A percentile compares a stretch with the other conserved stretches of the same genome.
phyloP scores from a whole-genome alignment of 2,329 filamentous ascomycete genomes.

The Penicillium janthinellum region DNA sequence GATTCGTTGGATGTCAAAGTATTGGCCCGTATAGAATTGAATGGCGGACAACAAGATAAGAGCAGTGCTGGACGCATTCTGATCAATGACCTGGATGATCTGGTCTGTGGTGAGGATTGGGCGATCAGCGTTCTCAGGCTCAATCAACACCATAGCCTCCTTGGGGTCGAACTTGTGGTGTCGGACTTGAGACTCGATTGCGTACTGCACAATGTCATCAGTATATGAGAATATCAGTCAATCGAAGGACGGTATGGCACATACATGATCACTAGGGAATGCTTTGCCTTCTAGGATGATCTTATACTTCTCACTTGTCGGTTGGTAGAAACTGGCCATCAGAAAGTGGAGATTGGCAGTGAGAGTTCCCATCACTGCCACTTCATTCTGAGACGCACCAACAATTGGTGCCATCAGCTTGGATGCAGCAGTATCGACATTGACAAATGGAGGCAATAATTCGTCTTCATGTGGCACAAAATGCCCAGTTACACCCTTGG shows the following conservation, averaged over 20 bases:
- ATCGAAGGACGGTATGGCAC: slow-evolving; percentile 22
- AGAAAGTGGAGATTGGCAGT: slow-evolving; percentile 80
- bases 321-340: slow-evolving; percentile 81
- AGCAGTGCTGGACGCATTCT: slow-evolving; percentile 71
- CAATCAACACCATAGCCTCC: slow-evolving; percentile 72
- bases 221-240: background rate
- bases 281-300: slow-evolving; percentile 88
- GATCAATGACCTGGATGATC: slow-evolving; percentile 72
- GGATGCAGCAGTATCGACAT: slow-evolving; percentile 75
- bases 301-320: slow-evolving; percentile 67
- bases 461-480: slow-evolving; percentile 71
- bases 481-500: slow-evolving; percentile 81
- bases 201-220: slow-evolving; percentile 60
- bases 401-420: slow-evolving; percentile 71
- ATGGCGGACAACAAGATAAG: slow-evolving; percentile 81
- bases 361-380: slow-evolving; percentile 85
- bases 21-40: slow-evolving; percentile 90
- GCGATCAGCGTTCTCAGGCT: slow-evolving; percentile 56
- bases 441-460: slow-evolving; percentile 70
- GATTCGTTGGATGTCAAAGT: slow-evolving; percentile 79
- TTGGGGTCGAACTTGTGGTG: slow-evolving; percentile 69
- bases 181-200: slow-evolving; percentile 76
- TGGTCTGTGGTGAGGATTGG: slow-evolving; percentile 69
- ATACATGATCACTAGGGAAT: slow-evolving; percentile 81
- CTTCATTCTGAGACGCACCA: slow-evolving; percentile 70